Conservation (phyloP, 2,329 filamentous ascomycete species). For the Monosporascus cannonballus region DNA sequence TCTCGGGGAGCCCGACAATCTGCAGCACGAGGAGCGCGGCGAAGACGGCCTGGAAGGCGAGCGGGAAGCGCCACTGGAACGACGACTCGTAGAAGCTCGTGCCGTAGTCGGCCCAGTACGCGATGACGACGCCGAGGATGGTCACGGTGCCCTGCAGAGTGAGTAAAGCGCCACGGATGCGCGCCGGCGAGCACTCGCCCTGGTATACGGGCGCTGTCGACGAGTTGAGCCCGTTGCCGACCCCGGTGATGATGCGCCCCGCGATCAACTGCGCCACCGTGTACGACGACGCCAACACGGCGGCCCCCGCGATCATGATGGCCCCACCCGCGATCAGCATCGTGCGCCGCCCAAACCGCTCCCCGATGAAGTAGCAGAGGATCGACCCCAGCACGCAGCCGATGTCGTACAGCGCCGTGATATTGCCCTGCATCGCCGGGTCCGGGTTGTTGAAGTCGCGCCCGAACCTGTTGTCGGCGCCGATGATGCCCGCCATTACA, state of each 20-base stretch:
- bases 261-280: slow-evolving; percentile 36
- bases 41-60: slow-evolving; percentile 34
- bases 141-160: slow-evolving; percentile 42
- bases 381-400: slow-evolving; percentile 26
- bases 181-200: slow-evolving; percentile 27
- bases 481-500: slow-evolving; percentile 27
- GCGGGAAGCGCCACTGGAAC: slow-evolving; percentile 33
- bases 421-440: slow-evolving; percentile 30
- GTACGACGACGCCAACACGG: slow-evolving; percentile 33
- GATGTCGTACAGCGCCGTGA: slow-evolving; percentile 29
- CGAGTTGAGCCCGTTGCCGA: slow-evolving; percentile 34
- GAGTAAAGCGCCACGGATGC: slow-evolving; percentile 42
- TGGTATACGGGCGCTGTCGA: slow-evolving; percentile 35
- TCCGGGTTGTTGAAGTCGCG: slow-evolving; percentile 30
- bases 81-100: slow-evolving; percentile 3
- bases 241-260: slow-evolving; percentile 38
- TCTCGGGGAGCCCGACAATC: slow-evolving; percentile 31
- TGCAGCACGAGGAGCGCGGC: slow-evolving; percentile 30
- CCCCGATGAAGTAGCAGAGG: slow-evolving; percentile 28
- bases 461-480: slow-evolving; percentile 34
- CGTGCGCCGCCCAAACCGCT: slow-evolving; percentile 34
- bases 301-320: slow-evolving; percentile 38
- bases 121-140: slow-evolving; percentile 40
- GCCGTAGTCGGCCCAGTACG: slow-evolving; percentile 27
- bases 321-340: slow-evolving; percentile 34